These are phyloP conservation scores for Penicillium ochrochloron DNA, from an alignment of 495 filamentous ascomycete genomes.

Conservation along the genomic window DNA sequence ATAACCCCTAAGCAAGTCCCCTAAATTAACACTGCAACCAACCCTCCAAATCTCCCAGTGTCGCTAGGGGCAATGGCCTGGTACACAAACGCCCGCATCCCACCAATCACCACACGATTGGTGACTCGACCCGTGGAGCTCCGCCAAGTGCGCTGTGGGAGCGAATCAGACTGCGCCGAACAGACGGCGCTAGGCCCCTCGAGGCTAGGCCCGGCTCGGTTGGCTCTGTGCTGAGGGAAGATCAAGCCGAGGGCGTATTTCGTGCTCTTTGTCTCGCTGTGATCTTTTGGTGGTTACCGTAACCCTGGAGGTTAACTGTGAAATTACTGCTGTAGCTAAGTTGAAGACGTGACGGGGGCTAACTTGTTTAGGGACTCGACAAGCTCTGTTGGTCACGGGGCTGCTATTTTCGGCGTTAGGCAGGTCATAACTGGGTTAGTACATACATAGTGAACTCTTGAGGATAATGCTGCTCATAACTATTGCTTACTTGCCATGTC, in stretches of 20 bases:
- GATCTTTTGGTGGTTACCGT: neutral
- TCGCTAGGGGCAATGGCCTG: conserved; percentile 28
- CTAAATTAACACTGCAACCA: conserved; percentile 8
- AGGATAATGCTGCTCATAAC: neutral
- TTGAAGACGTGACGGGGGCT: neutral
- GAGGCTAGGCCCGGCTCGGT: conserved; percentile 7
- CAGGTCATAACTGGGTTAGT: neutral
- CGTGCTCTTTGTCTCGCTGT: neutral
- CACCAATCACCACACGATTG: conserved; percentile 12
- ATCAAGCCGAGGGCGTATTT: conserved; percentile 23
- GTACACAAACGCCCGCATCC: neutral
- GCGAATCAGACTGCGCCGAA: conserved; percentile 4
- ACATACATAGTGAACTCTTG: no score
- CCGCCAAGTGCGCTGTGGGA: neutral
- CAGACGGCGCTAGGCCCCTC: neutral
- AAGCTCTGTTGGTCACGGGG: conserved; percentile 18
- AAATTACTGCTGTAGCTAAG: neutral
- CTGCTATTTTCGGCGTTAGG: conserved; percentile 7
- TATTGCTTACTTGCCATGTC: neutral
- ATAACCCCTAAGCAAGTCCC: neutral
- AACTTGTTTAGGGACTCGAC: neutral
- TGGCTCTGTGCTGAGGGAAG: conserved; percentile 8
- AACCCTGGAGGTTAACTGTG: neutral
- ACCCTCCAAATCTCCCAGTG: conserved; percentile 4
- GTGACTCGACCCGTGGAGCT: conserved; percentile 6